phyloP scores from a whole-genome alignment of 2,329 filamentous ascomycete species.

The Ceratocystis variospora region DNA sequence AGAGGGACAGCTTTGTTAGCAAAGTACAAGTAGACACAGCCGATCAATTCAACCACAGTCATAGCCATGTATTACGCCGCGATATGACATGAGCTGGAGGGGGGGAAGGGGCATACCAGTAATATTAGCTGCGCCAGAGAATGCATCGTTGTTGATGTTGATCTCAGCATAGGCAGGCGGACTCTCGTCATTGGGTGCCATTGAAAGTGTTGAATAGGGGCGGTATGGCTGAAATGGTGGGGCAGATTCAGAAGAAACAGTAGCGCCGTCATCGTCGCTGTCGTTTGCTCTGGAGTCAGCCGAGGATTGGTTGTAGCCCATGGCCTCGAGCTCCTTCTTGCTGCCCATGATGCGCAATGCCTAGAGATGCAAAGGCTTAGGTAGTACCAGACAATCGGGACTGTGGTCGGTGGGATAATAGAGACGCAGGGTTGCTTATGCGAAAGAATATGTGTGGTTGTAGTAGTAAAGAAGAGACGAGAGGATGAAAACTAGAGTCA shows the following conservation, averaged over 20 bases:
- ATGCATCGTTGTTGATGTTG: conserved; percentile 31
- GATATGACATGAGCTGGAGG: neutral
- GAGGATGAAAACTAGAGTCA: neutral
- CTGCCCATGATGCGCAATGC: neutral
- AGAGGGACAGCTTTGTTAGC: neutral
- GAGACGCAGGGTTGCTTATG: neutral
- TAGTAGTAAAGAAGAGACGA: neutral
- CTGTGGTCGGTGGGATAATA: neutral
- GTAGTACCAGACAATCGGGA: neutral
- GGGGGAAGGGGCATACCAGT: conserved; percentile 33
- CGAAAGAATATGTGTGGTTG: neutral
- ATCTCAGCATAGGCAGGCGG: conserved; percentile 47
- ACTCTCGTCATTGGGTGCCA: conserved; percentile 9
- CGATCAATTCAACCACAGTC: neutral
- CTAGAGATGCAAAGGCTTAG: too few relatives aligned
- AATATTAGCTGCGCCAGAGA: conserved; percentile 47
- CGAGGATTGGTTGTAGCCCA: neutral
- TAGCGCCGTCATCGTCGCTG: neutral
- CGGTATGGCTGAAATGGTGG: conserved; percentile 7
- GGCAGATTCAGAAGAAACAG: neutral
- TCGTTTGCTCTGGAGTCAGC: neutral
- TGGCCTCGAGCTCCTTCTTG: conserved; percentile 8
- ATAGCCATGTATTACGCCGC: too few relatives aligned
- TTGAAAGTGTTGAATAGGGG: neutral
- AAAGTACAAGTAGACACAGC: neutral